These are phyloP conservation scores for Fereydounia khargensis DNA, from an alignment of 1,284 basidiomycete genomes.

Conservation along the genomic window DNA sequence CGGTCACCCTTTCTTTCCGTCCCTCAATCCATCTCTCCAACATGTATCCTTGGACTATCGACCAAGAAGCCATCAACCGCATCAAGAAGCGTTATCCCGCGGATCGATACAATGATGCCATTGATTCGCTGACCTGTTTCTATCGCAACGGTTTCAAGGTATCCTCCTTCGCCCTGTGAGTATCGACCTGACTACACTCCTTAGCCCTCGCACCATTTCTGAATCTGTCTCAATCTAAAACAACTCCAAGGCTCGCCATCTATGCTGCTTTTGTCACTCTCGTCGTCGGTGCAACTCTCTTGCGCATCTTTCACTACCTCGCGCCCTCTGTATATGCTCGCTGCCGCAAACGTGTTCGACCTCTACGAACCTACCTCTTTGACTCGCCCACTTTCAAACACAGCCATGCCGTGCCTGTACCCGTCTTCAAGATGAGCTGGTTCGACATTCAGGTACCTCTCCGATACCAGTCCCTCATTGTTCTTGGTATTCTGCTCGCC, in stretches of 20 bases:
- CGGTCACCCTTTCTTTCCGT: too few relatives aligned
- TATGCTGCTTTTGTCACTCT: conserved; percentile 14
- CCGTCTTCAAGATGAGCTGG: conserved; percentile 11
- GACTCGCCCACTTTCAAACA: conserved; percentile 19
- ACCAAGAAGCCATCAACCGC: background rate
- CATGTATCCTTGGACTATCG: background rate
- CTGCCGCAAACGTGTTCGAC: background rate
- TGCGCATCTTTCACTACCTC: conserved; percentile 4
- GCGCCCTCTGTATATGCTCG: background rate
- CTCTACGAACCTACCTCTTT: conserved; percentile 11
- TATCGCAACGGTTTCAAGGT: conserved; percentile 20
- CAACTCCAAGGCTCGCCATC: conserved; percentile 7
- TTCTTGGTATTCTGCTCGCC: conserved; percentile 14
- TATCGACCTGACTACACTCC: background rate
- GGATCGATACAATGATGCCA: background rate
- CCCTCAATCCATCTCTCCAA: too few relatives aligned
- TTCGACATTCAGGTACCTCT: conserved; percentile 31
- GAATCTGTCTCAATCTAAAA: background rate
- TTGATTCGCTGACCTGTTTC: background rate
- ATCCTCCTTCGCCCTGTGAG: conserved; percentile 10
- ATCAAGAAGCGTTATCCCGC: background rate
- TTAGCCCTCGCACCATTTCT: background rate
- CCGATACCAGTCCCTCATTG: conserved; percentile 21
- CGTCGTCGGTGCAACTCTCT: conserved; percentile 5
- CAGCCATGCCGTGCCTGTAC: conserved; percentile 4